Conservation (phyloP, 495 filamentous ascomycete genomes). For the Trichoderma orchidacearum region DNA sequence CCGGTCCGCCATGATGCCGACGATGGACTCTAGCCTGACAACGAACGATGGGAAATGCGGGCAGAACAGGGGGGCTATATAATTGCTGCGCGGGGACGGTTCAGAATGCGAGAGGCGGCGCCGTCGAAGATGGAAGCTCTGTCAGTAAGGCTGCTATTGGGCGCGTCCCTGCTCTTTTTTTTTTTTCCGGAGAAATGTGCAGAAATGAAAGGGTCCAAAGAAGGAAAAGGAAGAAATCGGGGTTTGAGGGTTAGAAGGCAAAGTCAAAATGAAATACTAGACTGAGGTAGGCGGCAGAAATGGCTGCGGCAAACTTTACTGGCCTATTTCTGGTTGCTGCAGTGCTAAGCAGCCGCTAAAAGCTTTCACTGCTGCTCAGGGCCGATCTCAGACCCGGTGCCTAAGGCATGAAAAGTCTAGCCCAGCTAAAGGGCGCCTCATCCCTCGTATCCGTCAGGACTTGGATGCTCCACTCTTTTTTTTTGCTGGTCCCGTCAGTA, state of each 20-base stretch:
- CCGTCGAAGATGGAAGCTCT: background rate
- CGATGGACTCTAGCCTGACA: background rate
- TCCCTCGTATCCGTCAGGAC: background rate
- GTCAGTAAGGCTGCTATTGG: background rate
- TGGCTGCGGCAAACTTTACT: background rate
- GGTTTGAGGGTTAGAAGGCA: background rate
- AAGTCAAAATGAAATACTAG: background rate
- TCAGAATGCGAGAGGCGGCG: background rate
- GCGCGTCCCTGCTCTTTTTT: background rate
- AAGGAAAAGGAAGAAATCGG: background rate
- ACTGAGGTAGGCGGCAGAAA: background rate
- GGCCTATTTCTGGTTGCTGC: background rate
- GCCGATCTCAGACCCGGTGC: background rate
- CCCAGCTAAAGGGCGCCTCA: background rate
- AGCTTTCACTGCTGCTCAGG: background rate
- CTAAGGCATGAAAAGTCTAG: background rate
- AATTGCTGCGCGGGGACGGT: background rate
- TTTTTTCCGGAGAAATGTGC: background rate
- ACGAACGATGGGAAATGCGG: background rate
- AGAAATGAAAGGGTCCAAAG: background rate
- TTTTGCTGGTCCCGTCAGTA: background rate
- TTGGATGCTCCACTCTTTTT: background rate
- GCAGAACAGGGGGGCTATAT: background rate
- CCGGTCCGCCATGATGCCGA: constrained; percentile 73
- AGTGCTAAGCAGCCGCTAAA: background rate